Evolutionary conservation across 1,284 basidiomycete genomes (phyloP).

Genomic region (Cystobasidium sp.): DNA sequence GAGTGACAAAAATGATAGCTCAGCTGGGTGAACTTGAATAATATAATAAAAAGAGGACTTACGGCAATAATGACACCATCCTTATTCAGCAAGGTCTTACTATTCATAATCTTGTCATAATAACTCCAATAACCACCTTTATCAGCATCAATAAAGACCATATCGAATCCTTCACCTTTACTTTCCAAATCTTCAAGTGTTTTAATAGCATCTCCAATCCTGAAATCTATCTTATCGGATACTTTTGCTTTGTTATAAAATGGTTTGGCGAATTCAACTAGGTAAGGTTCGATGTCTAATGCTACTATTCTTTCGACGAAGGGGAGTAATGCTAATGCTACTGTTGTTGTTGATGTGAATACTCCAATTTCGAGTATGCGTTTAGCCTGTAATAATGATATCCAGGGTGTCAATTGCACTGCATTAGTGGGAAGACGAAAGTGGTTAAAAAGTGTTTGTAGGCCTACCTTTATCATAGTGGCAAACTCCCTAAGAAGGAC

Average conservation of each 20-base stretch:
- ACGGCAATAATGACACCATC: slow-evolving; percentile 54
- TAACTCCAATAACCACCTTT: slow-evolving; percentile 54
- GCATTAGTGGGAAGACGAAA: not conserved
- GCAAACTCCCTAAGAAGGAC: slow-evolving; percentile 39
- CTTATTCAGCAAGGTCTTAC: slow-evolving; percentile 48
- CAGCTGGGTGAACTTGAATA: not conserved
- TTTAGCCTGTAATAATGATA: slow-evolving; percentile 21
- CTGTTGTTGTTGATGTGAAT: slow-evolving; percentile 46
- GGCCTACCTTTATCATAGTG: slow-evolving; percentile 32
- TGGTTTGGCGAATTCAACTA: slow-evolving; percentile 52
- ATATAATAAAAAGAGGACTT: not conserved
- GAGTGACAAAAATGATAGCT: not conserved
- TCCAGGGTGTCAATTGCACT: not conserved
- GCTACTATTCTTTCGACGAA: slow-evolving; percentile 51
- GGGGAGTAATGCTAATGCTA: slow-evolving; percentile 49
- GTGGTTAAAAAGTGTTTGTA: not conserved
- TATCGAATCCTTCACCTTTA: slow-evolving; percentile 53
- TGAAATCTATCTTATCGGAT: slow-evolving; percentile 52
- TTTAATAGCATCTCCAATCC: slow-evolving; percentile 53
- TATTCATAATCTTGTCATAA: slow-evolving; percentile 52
- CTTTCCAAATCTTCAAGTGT: slow-evolving; percentile 48
- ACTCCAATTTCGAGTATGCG: slow-evolving; percentile 44
- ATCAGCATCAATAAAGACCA: slow-evolving; percentile 57
- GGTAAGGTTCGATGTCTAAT: slow-evolving; percentile 55
- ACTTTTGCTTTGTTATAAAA: slow-evolving; percentile 54